Evolutionary conservation across 2,329 filamentous ascomycete genomes (phyloP).

Genomic region (Fusarium sp.): DNA sequence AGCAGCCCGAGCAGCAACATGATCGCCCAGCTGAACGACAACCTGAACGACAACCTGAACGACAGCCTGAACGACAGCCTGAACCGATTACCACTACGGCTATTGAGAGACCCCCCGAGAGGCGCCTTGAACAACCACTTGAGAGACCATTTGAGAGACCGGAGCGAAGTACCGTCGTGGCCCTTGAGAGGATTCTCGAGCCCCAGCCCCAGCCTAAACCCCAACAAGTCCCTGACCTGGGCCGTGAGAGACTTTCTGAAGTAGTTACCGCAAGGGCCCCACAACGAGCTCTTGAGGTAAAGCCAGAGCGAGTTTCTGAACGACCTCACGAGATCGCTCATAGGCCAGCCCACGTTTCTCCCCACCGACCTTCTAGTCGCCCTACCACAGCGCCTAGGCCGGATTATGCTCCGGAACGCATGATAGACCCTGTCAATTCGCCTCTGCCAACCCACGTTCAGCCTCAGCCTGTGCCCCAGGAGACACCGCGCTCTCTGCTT

Average conservation of each 20-base stretch:
- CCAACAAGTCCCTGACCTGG: too few relatives aligned
- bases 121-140: conserved; percentile 7
- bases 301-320: not conserved
- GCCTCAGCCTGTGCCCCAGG: conserved; percentile 13
- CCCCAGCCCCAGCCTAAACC: too few relatives aligned
- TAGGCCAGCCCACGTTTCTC: conserved; percentile 5
- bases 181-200: too few relatives aligned
- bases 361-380: not conserved
- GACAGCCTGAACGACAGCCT: not conserved
- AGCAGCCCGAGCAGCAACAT: not conserved
- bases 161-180: too few relatives aligned
- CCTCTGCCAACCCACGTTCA: conserved; percentile 16
- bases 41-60: conserved; percentile 8
- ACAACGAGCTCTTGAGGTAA: too few relatives aligned
- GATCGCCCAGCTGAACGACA: not conserved
- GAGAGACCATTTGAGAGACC: not conserved
- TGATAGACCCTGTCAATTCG: conserved; percentile 27
- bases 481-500: conserved; percentile 23
- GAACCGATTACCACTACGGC: not conserved
- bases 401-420: conserved; percentile 33
- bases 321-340: conserved; percentile 5
- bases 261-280: too few relatives aligned
- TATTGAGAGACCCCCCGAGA: conserved; percentile 2
- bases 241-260: too few relatives aligned
- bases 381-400: conserved; percentile 17